Evolutionary conservation across 768 basidiomycete species (phyloP).

Genomic region (Pilatotrama ljubarskyi): DNA sequence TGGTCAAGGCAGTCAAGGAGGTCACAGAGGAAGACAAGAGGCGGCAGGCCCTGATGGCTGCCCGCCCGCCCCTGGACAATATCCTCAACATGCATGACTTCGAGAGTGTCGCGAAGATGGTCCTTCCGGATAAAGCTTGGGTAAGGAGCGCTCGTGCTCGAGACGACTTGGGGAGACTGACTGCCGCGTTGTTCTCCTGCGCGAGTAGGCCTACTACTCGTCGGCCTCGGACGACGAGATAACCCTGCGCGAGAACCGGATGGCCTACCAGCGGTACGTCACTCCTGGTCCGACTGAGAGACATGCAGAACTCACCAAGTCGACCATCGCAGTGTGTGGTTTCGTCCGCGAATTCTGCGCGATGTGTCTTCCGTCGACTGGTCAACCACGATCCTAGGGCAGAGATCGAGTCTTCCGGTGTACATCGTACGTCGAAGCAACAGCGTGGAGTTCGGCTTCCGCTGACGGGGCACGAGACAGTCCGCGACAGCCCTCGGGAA

Average conservation of each 20-base stretch:
- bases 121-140: slow-evolving; percentile 89
- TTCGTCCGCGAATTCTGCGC: slow-evolving; percentile 49
- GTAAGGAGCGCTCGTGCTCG: slow-evolving; percentile 10
- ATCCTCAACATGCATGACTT: slow-evolving; percentile 94
- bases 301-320: neutral
- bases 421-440: slow-evolving; percentile 80
- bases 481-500: slow-evolving; percentile 91
- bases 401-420: slow-evolving; percentile 70
- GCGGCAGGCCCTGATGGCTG: slow-evolving; percentile 58
- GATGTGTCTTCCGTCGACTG: slow-evolving; percentile 87
- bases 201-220: slow-evolving; percentile 86
- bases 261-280: slow-evolving; percentile 81
- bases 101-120: slow-evolving; percentile 85
- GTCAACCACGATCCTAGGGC: slow-evolving; percentile 80
- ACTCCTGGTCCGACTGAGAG: no score
- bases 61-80: slow-evolving; percentile 72
- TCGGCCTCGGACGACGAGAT: slow-evolving; percentile 98
- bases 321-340: slow-evolving; percentile 33
- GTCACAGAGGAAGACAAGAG: slow-evolving; percentile 72
- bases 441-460: slow-evolving; percentile 66
- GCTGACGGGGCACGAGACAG: slow-evolving; percentile 10
- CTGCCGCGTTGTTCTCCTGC: no score
- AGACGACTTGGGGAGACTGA: neutral
- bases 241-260: slow-evolving; percentile 84
- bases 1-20: slow-evolving; percentile 57